Evolutionary conservation across 2,329 filamentous ascomycete species (phyloP).

Genomic region (Claviceps citrina): DNA sequence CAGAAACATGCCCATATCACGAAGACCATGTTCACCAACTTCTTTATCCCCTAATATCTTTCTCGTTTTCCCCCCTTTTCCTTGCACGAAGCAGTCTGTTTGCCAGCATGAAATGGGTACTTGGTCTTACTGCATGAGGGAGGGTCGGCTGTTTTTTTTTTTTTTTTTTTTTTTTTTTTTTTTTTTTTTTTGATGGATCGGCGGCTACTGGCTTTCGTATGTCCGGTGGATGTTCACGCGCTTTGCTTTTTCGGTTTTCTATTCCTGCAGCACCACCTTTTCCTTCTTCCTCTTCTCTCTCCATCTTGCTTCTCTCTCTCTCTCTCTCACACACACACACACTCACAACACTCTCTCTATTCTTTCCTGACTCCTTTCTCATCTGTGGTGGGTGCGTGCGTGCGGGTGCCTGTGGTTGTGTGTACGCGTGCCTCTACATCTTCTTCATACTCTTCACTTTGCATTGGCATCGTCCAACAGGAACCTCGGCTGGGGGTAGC

Average conservation of each 20-base stretch:
- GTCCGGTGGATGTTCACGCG: too few species aligned
- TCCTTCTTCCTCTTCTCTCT: not conserved
- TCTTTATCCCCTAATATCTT: not conserved
- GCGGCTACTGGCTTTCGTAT: not conserved
- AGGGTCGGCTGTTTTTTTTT: conserved; percentile 1
- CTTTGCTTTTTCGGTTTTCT: not conserved
- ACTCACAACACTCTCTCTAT: too few species aligned
- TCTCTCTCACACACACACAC: too few species aligned
- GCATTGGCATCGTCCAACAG: conserved; percentile 14
- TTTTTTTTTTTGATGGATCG: not conserved
- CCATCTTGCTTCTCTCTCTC: not conserved
- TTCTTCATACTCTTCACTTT: conserved; percentile 10
- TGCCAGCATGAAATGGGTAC: conserved; percentile 5
- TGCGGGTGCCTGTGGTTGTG: too few species aligned
- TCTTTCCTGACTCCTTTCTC: not conserved
- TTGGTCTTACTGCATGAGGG: conserved; percentile 3
- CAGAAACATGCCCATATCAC: not conserved
- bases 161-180: too few species aligned
- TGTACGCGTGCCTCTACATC: not conserved
- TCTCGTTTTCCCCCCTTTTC: not conserved
- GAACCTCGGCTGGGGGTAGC: conserved; percentile 11
- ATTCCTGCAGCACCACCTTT: not conserved
- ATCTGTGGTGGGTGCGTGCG: not conserved
- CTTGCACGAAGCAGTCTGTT: not conserved
- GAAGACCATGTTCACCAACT: not conserved